phyloP scores from a whole-genome alignment of 2,329 filamentous ascomycete genomes.

The Penicillium sp. region DNA sequence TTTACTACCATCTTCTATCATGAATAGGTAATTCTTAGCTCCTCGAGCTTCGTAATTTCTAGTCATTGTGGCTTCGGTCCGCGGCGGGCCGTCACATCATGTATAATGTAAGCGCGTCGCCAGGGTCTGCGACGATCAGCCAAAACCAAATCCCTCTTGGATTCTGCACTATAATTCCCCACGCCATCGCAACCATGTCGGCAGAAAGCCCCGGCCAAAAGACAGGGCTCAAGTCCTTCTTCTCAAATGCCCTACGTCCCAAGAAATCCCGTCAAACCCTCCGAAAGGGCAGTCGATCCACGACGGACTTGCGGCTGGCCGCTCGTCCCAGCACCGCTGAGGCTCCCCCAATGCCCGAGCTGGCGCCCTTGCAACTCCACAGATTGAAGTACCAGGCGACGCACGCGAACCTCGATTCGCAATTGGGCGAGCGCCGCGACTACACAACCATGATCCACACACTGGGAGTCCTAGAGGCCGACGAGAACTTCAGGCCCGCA shows the following conservation, averaged over 20 bases:
- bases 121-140: not conserved
- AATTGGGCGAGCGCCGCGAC: slow-evolving; percentile 35
- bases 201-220: slow-evolving; percentile 31
- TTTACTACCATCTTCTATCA: too few species aligned
- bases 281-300: slow-evolving; percentile 30
- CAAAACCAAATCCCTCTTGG: not conserved
- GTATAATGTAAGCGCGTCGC: slow-evolving; percentile 8
- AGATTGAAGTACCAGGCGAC: slow-evolving; percentile 30
- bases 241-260: slow-evolving; percentile 29
- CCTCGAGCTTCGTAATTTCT: not conserved
- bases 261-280: slow-evolving; percentile 37
- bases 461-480: slow-evolving; percentile 29
- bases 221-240: slow-evolving; percentile 28
- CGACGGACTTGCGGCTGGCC: slow-evolving; percentile 25
- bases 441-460: slow-evolving; percentile 36
- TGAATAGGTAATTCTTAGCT: not conserved
- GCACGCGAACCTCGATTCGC: slow-evolving; percentile 29
- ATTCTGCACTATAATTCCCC: not conserved
- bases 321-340: slow-evolving; percentile 22
- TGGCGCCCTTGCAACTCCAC: slow-evolving; percentile 34
- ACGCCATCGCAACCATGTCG: slow-evolving; percentile 19
- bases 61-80: slow-evolving; percentile 5
- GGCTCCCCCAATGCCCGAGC: slow-evolving; percentile 27
- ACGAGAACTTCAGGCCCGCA: slow-evolving; percentile 20
- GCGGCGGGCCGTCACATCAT: slow-evolving; percentile 6